Conservation (phyloP, 257 asterid genomes). For the Solanum lycopersicoides region DNA sequence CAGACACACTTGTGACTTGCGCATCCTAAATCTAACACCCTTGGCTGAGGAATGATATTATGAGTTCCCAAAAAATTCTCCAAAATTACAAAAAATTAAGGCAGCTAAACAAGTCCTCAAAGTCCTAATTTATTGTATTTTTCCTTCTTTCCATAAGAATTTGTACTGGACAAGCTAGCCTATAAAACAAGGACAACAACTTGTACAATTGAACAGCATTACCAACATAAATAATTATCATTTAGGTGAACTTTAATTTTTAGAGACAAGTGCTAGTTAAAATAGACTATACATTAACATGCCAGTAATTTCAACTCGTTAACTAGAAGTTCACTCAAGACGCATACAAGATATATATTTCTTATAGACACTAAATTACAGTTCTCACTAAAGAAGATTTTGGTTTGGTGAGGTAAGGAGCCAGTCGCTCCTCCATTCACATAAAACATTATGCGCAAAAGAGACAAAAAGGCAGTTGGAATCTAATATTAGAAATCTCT, state of each 20-base stretch:
- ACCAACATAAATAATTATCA: neutral
- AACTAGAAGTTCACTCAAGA: neutral
- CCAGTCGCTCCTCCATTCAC: neutral
- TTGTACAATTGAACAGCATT: neutral
- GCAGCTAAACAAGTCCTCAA: neutral
- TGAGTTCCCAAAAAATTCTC: neutral
- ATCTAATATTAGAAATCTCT: neutral
- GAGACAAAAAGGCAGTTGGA: neutral
- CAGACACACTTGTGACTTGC: neutral
- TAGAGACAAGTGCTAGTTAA: neutral
- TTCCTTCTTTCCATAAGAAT: neutral
- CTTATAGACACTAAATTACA: neutral
- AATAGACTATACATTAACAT: neutral
- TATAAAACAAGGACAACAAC: neutral
- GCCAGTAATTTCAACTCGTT: neutral
- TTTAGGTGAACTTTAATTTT: neutral
- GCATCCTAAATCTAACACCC: neutral
- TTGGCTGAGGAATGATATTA: neutral
- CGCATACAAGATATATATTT: neutral
- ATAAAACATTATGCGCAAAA: neutral
- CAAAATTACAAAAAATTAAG: neutral
- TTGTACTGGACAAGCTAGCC: neutral
- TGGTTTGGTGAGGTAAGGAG: neutral
- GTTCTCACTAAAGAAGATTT: neutral
- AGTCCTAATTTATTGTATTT: neutral